phyloP scores from a whole-genome alignment of 1,284 basidiomycete genomes.

The Tremellales sp. region DNA sequence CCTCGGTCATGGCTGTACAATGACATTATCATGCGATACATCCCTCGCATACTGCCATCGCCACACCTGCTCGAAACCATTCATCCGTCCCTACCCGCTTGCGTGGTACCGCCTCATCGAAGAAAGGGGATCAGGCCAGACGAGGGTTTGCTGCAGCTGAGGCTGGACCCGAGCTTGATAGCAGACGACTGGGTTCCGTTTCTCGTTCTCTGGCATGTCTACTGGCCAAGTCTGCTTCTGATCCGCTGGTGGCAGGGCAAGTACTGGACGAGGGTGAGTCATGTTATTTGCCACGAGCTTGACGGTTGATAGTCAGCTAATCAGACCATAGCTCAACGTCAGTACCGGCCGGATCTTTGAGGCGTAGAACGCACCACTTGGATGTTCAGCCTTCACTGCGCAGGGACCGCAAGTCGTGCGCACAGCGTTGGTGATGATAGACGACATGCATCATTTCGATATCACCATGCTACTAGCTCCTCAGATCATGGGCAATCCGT shows the following conservation, averaged over 20 bases:
- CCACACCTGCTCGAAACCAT: conserved; percentile 12
- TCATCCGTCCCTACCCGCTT: conserved; percentile 28
- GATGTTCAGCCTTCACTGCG: too few relatives aligned
- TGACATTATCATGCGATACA: conserved; percentile 42
- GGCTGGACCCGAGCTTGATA: conserved; percentile 36
- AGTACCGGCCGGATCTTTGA: conserved; percentile 37
- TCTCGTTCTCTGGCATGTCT: conserved; percentile 40
- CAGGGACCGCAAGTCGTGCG: too few relatives aligned
- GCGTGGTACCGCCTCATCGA: conserved; percentile 3
- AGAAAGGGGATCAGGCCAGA: conserved; percentile 10
- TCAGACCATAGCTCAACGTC: conserved; percentile 27
- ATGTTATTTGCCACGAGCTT: background rate
- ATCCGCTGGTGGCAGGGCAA: conserved; percentile 34
- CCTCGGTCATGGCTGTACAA: conserved; percentile 47
- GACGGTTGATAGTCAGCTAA: background rate
- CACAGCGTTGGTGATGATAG: background rate
- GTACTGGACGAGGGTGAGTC: conserved; percentile 41
- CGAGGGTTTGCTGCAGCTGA: conserved; percentile 13
- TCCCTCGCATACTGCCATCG: conserved; percentile 29
- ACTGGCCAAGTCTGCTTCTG: conserved; percentile 31
- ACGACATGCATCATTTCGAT: background rate
- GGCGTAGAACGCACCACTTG: too few relatives aligned
- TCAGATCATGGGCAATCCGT: conserved; percentile 18
- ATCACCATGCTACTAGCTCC: background rate
- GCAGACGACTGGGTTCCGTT: conserved; percentile 43